Evolutionary conservation across 805 yeast genomes (phyloP).

Genomic region (Ogataea pini): DNA sequence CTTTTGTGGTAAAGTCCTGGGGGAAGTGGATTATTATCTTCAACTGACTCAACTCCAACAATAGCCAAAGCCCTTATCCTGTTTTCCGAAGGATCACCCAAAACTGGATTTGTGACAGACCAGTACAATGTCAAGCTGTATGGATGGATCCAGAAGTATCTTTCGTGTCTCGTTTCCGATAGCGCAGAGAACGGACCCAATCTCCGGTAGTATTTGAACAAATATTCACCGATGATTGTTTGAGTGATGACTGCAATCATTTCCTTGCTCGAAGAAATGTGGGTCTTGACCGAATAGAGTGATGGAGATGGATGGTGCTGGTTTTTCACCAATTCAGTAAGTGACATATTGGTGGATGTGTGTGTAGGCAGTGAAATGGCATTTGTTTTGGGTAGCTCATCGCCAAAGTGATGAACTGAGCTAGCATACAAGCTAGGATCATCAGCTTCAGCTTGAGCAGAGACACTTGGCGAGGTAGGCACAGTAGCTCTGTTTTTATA

Average conservation of each 20-base stretch:
- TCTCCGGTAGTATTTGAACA: constrained; percentile 81
- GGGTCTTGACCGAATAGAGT: constrained; percentile 48
- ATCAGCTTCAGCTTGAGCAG: constrained; percentile 16
- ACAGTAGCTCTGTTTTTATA: constrained; percentile 26
- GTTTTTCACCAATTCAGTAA: constrained; percentile 18
- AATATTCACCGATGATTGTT: constrained; percentile 88
- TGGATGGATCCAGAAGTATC: constrained; percentile 97
- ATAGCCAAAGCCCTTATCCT: constrained; percentile 82
- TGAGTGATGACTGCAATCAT: constrained; percentile 88
- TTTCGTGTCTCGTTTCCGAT: constrained; percentile 80
- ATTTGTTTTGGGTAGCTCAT: constrained; percentile 5
- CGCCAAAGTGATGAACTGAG: constrained; percentile 30
- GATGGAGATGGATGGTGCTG: constrained; percentile 25
- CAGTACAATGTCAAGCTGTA: constrained; percentile 88
- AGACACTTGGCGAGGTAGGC: constrained; percentile 8
- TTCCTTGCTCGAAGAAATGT: constrained; percentile 66
- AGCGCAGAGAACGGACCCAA: constrained; percentile 73
- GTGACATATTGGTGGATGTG: constrained; percentile 13
- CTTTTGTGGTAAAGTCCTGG: constrained; percentile 86
- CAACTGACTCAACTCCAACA: constrained; percentile 72
- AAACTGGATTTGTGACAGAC: constrained; percentile 79
- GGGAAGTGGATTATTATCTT: constrained; percentile 84
- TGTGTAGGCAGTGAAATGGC: constrained; percentile 6
- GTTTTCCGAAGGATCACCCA: constrained; percentile 63
- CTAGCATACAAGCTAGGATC: constrained; percentile 18